Evolutionary conservation across 805 yeast genomes (phyloP).

Genomic region (Kregervanrija delftensis): DNA sequence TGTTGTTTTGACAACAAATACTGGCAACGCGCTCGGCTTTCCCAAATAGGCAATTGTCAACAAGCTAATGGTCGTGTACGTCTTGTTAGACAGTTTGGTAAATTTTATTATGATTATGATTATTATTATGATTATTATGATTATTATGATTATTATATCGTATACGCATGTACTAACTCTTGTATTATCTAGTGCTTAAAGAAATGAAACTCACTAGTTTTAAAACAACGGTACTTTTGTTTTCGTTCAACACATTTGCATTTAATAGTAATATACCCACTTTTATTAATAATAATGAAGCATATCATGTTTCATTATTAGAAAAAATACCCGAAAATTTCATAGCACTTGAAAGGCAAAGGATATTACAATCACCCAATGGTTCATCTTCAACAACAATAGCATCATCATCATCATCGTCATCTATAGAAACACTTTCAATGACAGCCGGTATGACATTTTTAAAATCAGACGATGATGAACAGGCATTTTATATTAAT

Average conservation of each 20-base stretch:
- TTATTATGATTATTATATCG: too few species aligned
- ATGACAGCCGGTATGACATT: constrained; percentile 22
- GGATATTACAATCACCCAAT: background rate
- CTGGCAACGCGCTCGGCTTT: too few species aligned
- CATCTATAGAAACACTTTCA: constrained; percentile 6
- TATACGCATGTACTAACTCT: too few species aligned
- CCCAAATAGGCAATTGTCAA: too few species aligned
- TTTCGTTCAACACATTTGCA: background rate
- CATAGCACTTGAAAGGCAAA: background rate
- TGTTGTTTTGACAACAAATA: too few species aligned
- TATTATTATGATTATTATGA: too few species aligned
- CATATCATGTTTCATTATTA: constrained; percentile 3
- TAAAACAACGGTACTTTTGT: too few species aligned
- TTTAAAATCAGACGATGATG: constrained; percentile 18
- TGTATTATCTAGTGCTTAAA: too few species aligned
- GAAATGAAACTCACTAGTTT: too few species aligned
- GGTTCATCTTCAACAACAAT: background rate
- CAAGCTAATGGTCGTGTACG: too few species aligned
- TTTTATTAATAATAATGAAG: background rate
- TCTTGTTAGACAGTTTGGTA: too few species aligned
- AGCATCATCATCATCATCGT: background rate
- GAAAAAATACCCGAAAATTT: background rate
- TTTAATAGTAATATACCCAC: constrained; percentile 2
- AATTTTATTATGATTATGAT: too few species aligned
- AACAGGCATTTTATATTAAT: constrained; percentile 33